Conservation (phyloP, 2,329 filamentous ascomycete genomes). For the Mollisia scopiformis region DNA sequence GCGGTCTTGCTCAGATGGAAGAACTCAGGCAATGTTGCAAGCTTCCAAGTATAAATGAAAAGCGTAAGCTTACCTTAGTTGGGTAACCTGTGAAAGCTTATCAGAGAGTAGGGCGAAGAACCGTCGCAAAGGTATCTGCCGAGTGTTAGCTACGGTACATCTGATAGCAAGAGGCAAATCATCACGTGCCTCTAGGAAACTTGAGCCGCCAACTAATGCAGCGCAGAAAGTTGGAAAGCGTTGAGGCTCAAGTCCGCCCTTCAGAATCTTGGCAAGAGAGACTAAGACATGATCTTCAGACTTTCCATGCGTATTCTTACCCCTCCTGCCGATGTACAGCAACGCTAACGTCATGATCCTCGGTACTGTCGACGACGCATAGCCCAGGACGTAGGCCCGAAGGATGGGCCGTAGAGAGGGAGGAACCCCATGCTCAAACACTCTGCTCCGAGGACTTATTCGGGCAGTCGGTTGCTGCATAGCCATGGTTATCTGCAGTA, state of each 20-base stretch:
- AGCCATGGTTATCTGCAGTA: conserved; percentile 2
- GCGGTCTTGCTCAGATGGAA: background rate
- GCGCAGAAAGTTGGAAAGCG: conserved; percentile 68
- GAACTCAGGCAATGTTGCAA: background rate
- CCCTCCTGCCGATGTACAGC: conserved; percentile 45
- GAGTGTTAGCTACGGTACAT: background rate
- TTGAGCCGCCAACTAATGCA: conserved; percentile 60
- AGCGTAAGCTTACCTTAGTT: conserved; percentile 16
- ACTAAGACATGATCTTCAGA: conserved; percentile 36
- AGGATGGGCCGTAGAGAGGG: conserved; percentile 56
- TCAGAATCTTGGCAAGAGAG: conserved; percentile 46
- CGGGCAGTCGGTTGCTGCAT: conserved; percentile 9
- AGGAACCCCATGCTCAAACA: conserved; percentile 43
- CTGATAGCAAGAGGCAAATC: background rate
- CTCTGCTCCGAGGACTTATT: conserved; percentile 31
- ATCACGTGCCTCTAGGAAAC: conserved; percentile 58
- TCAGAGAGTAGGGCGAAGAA: conserved; percentile 32
- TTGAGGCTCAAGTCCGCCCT: conserved; percentile 54
- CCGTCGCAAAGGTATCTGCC: conserved; percentile 38
- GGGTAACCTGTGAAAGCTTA: background rate
- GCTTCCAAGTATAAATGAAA: background rate
- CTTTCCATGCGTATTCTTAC: conserved; percentile 30
- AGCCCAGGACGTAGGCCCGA: conserved; percentile 63
- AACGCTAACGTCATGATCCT: conserved; percentile 58
- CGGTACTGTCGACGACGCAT: conserved; percentile 60